A percentile compares a stretch with the other conserved stretches of the same genome.
These are phyloP conservation scores for Neurospora sp. DNA, from an alignment of 495 filamentous ascomycete species.

Conservation along the genomic window DNA sequence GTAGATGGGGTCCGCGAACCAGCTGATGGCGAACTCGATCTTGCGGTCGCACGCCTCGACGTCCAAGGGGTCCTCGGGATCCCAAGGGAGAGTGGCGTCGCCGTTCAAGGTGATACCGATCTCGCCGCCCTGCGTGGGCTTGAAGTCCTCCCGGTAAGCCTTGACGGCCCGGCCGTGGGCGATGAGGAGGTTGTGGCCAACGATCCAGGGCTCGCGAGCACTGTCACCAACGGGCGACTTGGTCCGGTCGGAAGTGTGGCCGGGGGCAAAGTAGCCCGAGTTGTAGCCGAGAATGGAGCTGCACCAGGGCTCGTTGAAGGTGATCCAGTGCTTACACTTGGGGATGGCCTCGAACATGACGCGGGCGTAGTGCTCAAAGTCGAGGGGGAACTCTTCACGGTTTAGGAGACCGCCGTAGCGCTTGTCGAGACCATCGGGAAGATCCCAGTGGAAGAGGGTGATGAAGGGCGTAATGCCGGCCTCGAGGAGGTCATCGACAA, in stretches of 20 bases:
- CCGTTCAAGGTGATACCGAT: slow-evolving; percentile 57
- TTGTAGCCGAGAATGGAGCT: slow-evolving; percentile 51
- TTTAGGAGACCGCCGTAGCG: slow-evolving; percentile 52
- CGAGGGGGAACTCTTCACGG: slow-evolving; percentile 47
- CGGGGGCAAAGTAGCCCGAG: slow-evolving; percentile 50
- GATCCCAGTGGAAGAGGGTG: slow-evolving; percentile 57
- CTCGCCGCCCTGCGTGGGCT: slow-evolving; percentile 46
- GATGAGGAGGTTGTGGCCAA: slow-evolving; percentile 51
- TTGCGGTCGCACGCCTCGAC: slow-evolving; percentile 53
- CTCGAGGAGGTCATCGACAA: slow-evolving; percentile 48
- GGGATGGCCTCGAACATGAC: slow-evolving; percentile 47
- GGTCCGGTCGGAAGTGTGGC: slow-evolving; percentile 46
- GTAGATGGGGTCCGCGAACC: slow-evolving; percentile 71
- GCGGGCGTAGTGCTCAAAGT: slow-evolving; percentile 52
- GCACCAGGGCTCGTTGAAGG: slow-evolving; percentile 58
- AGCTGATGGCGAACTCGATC: slow-evolving; percentile 55
- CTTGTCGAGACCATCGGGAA: slow-evolving; percentile 50
- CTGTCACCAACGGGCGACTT: slow-evolving; percentile 47
- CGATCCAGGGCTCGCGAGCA: slow-evolving; percentile 48
- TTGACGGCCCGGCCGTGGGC: slow-evolving; percentile 54
- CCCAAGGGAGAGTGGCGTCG: slow-evolving; percentile 49
- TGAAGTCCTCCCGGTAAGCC: slow-evolving; percentile 59
- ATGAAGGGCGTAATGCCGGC: slow-evolving; percentile 51
- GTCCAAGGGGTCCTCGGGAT: slow-evolving; percentile 44
- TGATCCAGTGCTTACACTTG: slow-evolving; percentile 56